Evolutionary conservation across 345 rosid genomes (phyloP).

Genomic region (Brassica rapa): DNA sequence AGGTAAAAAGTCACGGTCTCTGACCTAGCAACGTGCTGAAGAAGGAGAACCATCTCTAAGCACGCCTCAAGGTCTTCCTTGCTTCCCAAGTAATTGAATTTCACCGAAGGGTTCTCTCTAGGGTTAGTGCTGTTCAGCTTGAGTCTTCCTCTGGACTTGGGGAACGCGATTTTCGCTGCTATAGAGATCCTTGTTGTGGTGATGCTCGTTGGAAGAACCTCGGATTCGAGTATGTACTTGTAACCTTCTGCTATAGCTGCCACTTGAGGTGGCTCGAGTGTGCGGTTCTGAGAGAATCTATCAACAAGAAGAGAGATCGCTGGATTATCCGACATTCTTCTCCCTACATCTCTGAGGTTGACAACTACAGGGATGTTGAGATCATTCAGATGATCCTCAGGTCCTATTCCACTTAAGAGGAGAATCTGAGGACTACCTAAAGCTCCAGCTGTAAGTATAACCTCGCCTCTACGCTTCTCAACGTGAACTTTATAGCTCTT

Average conservation of each 20-base stretch:
- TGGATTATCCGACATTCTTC: slow-evolving; percentile 68
- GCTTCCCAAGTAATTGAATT: slow-evolving; percentile 63
- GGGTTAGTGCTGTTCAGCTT: slow-evolving; percentile 54
- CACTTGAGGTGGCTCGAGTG: slow-evolving; percentile 67
- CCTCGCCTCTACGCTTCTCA: slow-evolving; percentile 54
- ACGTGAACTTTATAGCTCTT: slow-evolving; percentile 56
- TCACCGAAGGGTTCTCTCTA: slow-evolving; percentile 63
- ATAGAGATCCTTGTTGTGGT: slow-evolving; percentile 58
- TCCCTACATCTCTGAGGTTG: slow-evolving; percentile 53
- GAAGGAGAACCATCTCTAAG: slow-evolving; percentile 55
- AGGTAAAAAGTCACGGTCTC: slow-evolving; percentile 51
- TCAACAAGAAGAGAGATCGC: slow-evolving; percentile 49
- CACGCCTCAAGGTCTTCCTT: slow-evolving; percentile 58
- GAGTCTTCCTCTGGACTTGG: slow-evolving; percentile 67
- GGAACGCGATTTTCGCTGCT: slow-evolving; percentile 64
- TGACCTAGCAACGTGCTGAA: slow-evolving; percentile 43
- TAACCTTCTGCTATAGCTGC: slow-evolving; percentile 58
- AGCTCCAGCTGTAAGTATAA: slow-evolving; percentile 74
- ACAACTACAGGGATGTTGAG: slow-evolving; percentile 48
- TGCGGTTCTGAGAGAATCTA: slow-evolving; percentile 44
- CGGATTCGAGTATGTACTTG: slow-evolving; percentile 59
- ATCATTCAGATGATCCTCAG: slow-evolving; percentile 48
- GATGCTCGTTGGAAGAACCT: slow-evolving; percentile 47
- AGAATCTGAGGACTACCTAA: slow-evolving; percentile 79
- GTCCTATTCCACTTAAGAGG: slow-evolving; percentile 70